These are phyloP conservation scores for Fragilariopsis cylindrus DNA, from an alignment of 108 stramenopile genomes.

Conservation along the genomic window DNA sequence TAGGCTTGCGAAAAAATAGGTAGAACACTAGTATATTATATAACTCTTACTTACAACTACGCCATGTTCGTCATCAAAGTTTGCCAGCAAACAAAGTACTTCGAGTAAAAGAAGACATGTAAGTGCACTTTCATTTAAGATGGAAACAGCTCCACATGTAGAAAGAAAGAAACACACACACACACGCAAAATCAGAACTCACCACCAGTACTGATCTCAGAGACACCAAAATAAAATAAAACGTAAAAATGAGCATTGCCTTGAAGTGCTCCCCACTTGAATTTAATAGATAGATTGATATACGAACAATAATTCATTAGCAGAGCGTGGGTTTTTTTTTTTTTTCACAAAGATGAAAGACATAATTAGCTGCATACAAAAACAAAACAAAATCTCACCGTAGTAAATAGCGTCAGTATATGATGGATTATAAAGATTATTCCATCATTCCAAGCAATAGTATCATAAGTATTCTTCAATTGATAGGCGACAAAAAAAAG, in stretches of 20 bases:
- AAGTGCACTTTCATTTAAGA: background rate
- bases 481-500: slow-evolving; percentile 80
- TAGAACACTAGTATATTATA: too few species aligned
- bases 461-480: slow-evolving; percentile 83
- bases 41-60: slow-evolving; percentile 20
- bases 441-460: slow-evolving; percentile 82
- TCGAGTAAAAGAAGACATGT: slow-evolving; percentile 7
- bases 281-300: background rate
- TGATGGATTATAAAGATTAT: slow-evolving; percentile 81
- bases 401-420: slow-evolving; percentile 59
- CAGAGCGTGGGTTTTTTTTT: too few species aligned
- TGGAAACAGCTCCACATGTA: too few species aligned
- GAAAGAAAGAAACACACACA: background rate
- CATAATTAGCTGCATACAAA: background rate
- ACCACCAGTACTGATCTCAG: slow-evolving; percentile 66
- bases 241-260: slow-evolving; percentile 70
- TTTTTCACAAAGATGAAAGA: too few species aligned
- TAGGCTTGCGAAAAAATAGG: too few species aligned
- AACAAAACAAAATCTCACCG: slow-evolving; percentile 15
- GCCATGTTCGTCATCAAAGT: slow-evolving; percentile 81
- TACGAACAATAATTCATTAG: background rate
- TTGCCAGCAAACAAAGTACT: slow-evolving; percentile 76
- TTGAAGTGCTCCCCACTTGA: slow-evolving; percentile 65
- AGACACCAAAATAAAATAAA: slow-evolving; percentile 80
- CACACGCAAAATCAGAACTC: background rate